Percentiles rank a stretch among this genome's conserved stretches.
Conservation (phyloP, 2,329 filamentous ascomycete genomes). For the Lasiodiplodia citricola region DNA sequence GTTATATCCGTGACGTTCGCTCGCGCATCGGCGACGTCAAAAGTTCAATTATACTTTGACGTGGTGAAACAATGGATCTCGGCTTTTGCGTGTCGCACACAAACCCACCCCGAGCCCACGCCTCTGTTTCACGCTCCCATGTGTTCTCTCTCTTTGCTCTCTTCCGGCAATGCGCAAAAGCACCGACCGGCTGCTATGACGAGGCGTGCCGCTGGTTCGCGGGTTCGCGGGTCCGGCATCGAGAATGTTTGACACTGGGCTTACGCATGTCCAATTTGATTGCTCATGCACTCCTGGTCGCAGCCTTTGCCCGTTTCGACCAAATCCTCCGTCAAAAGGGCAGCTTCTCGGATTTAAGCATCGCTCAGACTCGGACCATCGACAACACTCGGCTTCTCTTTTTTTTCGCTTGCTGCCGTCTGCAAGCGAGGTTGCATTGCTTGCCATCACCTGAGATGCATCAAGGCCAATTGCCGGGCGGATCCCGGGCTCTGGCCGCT, state of each 20-base stretch:
- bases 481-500: neutral
- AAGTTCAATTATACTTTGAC: neutral
- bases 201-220: neutral
- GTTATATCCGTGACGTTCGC: neutral
- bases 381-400: neutral
- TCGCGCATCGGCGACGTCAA: neutral
- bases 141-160: neutral
- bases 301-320: neutral
- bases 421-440: constrained; percentile 15
- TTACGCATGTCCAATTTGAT: constrained; percentile 18
- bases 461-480: neutral
- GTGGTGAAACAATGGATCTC: constrained; percentile 22
- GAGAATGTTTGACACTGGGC: neutral
- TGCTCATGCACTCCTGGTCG: neutral
- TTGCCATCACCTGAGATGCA: neutral
- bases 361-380: neutral
- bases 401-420: neutral
- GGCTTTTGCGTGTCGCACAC: neutral
- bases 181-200: neutral
- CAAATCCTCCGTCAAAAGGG: neutral
- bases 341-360: neutral
- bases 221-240: neutral
- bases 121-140: neutral
- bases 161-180: neutral
- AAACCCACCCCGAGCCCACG: neutral